These are phyloP conservation scores for Trichaptum fuscoviolaceum DNA, from an alignment of 768 basidiomycete species.

Conservation along the genomic window DNA sequence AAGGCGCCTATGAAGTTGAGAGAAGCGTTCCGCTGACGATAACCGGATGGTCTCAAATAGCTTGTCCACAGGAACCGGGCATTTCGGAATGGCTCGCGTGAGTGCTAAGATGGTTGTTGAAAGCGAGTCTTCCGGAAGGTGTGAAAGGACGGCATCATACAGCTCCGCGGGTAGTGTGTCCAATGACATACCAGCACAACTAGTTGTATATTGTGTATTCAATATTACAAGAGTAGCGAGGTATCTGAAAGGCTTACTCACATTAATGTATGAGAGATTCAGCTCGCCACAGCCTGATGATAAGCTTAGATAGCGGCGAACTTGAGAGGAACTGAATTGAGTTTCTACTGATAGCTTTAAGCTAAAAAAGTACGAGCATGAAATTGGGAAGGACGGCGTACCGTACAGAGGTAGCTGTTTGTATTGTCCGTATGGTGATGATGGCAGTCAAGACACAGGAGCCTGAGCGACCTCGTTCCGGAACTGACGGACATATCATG, in stretches of 20 bases:
- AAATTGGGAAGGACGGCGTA: too few species aligned
- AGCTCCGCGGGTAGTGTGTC: conserved; percentile 59
- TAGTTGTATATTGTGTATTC: neutral
- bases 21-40: conserved; percentile 43
- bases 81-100: conserved; percentile 54
- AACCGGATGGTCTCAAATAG: conserved; percentile 60
- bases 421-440: too few species aligned
- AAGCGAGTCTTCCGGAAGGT: conserved; percentile 39
- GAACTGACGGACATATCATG: too few species aligned
- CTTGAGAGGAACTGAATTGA: too few species aligned
- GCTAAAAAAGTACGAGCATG: too few species aligned
- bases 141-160: conserved; percentile 51
- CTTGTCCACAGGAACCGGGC: conserved; percentile 48
- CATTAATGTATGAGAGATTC: neutral
- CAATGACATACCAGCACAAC: conserved; percentile 22
- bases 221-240: neutral
- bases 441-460: too few species aligned
- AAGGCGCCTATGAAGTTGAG: conserved; percentile 52
- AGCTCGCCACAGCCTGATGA: too few species aligned
- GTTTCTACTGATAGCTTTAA: too few species aligned
- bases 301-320: too few species aligned
- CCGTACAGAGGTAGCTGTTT: too few species aligned
- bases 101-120: conserved; percentile 56
- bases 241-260: neutral
- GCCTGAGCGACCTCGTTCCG: too few species aligned